These are phyloP conservation scores for Omphalea diandra DNA, from an alignment of 441 rosid genomes.

Conservation along the genomic window DNA sequence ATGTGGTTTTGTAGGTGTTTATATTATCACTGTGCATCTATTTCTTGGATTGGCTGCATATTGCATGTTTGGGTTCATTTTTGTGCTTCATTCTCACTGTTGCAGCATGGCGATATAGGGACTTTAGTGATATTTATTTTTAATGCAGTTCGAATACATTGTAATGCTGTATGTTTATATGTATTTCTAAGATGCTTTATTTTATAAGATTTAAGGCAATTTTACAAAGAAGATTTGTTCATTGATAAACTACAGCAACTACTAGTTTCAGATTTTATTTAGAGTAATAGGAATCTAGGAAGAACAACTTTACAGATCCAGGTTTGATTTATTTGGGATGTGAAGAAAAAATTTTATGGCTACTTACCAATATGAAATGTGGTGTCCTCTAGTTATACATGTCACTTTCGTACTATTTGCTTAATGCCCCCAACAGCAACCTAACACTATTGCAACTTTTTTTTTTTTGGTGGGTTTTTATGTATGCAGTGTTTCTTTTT, in stretches of 20 bases:
- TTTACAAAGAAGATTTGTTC: neutral
- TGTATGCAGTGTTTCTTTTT: conserved; percentile 1
- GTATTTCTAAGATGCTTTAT: neutral
- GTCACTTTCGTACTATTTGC: neutral
- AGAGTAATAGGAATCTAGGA: neutral
- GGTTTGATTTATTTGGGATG: neutral
- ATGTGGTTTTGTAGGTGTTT: neutral
- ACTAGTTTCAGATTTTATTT: neutral
- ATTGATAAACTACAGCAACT: neutral
- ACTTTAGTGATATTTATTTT: neutral
- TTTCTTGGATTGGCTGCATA: no score
- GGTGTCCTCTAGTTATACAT: neutral
- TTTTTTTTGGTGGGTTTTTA: conserved; percentile 1
- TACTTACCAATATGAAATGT: neutral
- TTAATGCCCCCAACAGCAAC: neutral
- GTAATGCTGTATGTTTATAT: neutral
- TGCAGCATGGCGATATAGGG: neutral
- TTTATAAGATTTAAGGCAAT: neutral
- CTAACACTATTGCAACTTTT: neutral
- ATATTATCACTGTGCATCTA: neutral
- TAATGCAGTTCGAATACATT: neutral
- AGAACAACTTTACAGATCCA: neutral
- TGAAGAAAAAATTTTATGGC: neutral
- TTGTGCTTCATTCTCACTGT: neutral
- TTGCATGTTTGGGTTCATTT: neutral